Percentiles rank a stretch among this genome's conserved stretches.
Evolutionary conservation across 305 asterid species (phyloP).

Genomic region (Fraxinus albicans): DNA sequence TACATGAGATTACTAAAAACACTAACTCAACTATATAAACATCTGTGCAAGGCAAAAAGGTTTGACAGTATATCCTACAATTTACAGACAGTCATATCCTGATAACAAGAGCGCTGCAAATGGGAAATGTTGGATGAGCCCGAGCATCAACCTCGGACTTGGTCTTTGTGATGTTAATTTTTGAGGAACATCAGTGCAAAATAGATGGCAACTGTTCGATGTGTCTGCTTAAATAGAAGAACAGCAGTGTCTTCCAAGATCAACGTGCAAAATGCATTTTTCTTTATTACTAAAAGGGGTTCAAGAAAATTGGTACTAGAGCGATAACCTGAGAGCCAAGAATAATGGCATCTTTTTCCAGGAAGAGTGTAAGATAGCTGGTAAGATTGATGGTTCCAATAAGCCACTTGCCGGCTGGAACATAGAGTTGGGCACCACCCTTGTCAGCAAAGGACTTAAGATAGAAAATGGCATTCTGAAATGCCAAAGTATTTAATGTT

Average conservation of each 20-base stretch:
- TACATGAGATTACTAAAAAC: background rate
- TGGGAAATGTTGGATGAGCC: background rate
- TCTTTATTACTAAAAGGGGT: background rate
- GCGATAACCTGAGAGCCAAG: slow-evolving; percentile 83
- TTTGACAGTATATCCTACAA: background rate
- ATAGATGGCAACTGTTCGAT: background rate
- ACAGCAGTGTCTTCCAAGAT: background rate
- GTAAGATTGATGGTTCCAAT: slow-evolving; percentile 88
- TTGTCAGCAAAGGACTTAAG: slow-evolving; percentile 90
- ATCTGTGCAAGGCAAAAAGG: background rate
- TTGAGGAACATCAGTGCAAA: background rate
- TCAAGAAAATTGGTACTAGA: background rate
- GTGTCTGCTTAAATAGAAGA: background rate
- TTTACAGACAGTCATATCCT: background rate
- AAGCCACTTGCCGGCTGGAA: slow-evolving; percentile 93
- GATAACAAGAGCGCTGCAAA: background rate
- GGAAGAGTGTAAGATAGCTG: slow-evolving; percentile 94
- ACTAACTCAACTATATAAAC: background rate
- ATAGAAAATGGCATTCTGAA: slow-evolving; percentile 96
- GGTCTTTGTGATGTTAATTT: background rate
- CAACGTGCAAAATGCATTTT: background rate
- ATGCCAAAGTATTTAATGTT: slow-evolving; percentile 78
- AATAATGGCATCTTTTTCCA: slow-evolving; percentile 81
- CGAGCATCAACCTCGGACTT: background rate
- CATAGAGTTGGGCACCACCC: slow-evolving; percentile 98